Percentiles rank a stretch among this genome's conserved stretches.
Evolutionary conservation across 805 yeast species (phyloP).

Genomic region (Lachancea sp.): DNA sequence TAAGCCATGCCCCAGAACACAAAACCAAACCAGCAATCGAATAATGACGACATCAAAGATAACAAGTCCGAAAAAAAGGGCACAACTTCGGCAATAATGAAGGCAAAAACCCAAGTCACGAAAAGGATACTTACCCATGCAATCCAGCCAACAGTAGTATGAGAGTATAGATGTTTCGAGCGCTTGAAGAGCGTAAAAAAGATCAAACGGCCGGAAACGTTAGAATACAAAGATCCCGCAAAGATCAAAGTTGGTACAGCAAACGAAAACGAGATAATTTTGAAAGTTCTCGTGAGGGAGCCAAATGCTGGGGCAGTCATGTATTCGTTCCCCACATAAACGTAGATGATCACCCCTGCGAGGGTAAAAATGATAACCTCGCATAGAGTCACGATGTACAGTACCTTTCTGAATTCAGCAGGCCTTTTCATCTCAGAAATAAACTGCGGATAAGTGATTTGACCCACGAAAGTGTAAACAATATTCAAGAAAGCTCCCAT

Average conservation of each 20-base stretch:
- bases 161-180: constrained; percentile 41
- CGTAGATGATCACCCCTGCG: constrained; percentile 54
- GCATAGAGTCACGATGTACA: constrained; percentile 44
- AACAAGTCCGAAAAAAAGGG: constrained; percentile 57
- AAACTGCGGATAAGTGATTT: constrained; percentile 56
- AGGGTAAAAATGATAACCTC: constrained; percentile 46
- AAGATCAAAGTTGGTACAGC: constrained; percentile 54
- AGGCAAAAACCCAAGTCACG: constrained; percentile 46
- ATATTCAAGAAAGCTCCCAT: constrained; percentile 55
- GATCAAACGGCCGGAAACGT: constrained; percentile 48
- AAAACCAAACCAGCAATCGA: constrained; percentile 62
- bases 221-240: constrained; percentile 49
- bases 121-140: constrained; percentile 43
- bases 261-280: constrained; percentile 52
- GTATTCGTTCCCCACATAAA: constrained; percentile 49
- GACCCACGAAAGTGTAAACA: constrained; percentile 59
- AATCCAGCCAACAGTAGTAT: constrained; percentile 48
- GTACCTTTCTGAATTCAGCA: constrained; percentile 50
- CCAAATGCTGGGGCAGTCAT: constrained; percentile 58
- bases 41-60: constrained; percentile 53
- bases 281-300: constrained; percentile 40
- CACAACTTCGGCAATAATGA: constrained; percentile 55
- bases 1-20: constrained; percentile 58
- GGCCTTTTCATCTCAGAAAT: constrained; percentile 55
- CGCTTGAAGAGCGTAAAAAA: constrained; percentile 41